Conservation (phyloP, 2,329 filamentous ascomycete genomes). For the Biscogniauxia mediterranea region DNA sequence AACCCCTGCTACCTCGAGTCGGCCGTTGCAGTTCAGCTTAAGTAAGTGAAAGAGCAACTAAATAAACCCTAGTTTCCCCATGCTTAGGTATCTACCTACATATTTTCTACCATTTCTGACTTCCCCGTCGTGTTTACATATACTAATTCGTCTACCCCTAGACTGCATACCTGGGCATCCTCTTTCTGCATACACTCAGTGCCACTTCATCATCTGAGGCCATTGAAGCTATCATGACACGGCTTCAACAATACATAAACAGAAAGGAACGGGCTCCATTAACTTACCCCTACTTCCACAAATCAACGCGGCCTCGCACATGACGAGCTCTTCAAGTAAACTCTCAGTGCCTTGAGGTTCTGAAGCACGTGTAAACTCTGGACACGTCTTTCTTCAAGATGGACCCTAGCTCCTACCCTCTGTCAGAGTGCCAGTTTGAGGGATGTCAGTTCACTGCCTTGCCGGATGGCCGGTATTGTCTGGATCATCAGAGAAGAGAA, state of each 20-base stretch:
- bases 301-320: slow-evolving; percentile 13
- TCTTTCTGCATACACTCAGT: slow-evolving; percentile 4
- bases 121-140: not conserved
- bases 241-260: slow-evolving; percentile 15
- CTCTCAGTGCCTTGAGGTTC: slow-evolving; percentile 3
- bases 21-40: not conserved
- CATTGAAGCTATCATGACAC: slow-evolving; percentile 26
- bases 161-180: not conserved
- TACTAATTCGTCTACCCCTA: not conserved
- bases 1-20: not conserved
- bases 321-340: slow-evolving; percentile 5
- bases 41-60: not conserved
- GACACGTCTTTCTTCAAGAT: slow-evolving; percentile 12
- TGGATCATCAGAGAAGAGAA: slow-evolving; percentile 9
- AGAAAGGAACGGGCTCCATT: slow-evolving; percentile 16
- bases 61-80: not conserved
- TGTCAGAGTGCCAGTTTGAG: slow-evolving; percentile 19
- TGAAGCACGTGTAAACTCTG: not conserved
- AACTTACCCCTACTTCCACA: slow-evolving; percentile 18
- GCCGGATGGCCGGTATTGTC: slow-evolving; percentile 18
- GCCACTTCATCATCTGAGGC: slow-evolving; percentile 11
- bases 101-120: too few relatives aligned
- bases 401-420: slow-evolving; percentile 13
- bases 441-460: slow-evolving; percentile 19
- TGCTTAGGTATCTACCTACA: too few relatives aligned